Percentiles rank a stretch among this genome's conserved stretches.
phyloP scores from a whole-genome alignment of 495 filamentous ascomycete species.

The Copromyces sp. region DNA sequence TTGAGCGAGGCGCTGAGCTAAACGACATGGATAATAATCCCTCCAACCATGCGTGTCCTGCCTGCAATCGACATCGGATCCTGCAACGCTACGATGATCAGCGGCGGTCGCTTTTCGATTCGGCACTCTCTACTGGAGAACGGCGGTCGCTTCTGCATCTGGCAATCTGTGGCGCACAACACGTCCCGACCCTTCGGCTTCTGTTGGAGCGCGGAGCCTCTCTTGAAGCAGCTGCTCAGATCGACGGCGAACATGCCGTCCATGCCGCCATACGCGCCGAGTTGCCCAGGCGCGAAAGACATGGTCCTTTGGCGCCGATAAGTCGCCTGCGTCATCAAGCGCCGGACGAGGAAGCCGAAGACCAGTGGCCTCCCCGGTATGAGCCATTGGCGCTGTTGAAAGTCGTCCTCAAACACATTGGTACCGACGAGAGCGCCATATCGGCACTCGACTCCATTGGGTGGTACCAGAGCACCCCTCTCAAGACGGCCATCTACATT shows the following conservation, averaged over 20 bases:
- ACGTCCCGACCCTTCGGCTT: neutral
- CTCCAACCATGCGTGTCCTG: neutral
- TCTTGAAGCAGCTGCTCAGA: neutral
- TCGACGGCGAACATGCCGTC: neutral
- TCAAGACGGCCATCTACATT: neutral
- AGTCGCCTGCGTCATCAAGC: neutral
- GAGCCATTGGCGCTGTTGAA: neutral
- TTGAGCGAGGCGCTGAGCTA: neutral
- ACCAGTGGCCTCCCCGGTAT: neutral
- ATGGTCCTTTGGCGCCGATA: neutral
- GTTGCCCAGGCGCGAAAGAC: neutral
- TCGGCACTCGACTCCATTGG: neutral
- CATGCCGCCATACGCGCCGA: neutral
- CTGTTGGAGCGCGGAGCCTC: neutral
- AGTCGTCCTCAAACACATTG: neutral
- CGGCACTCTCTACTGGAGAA: neutral
- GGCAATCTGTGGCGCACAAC: neutral
- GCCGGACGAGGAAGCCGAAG: too few species aligned
- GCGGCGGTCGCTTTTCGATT: too few species aligned
- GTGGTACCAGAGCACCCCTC: neutral
- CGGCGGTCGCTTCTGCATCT: neutral
- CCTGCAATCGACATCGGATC: neutral
- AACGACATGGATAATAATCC: neutral
- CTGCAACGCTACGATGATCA: too few species aligned
- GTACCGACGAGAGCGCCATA: neutral